Percentiles rank a stretch among this genome's conserved stretches.
These are phyloP conservation scores for Clitoria ternatea DNA, from an alignment of 306 rosid species.

Conservation along the genomic window DNA sequence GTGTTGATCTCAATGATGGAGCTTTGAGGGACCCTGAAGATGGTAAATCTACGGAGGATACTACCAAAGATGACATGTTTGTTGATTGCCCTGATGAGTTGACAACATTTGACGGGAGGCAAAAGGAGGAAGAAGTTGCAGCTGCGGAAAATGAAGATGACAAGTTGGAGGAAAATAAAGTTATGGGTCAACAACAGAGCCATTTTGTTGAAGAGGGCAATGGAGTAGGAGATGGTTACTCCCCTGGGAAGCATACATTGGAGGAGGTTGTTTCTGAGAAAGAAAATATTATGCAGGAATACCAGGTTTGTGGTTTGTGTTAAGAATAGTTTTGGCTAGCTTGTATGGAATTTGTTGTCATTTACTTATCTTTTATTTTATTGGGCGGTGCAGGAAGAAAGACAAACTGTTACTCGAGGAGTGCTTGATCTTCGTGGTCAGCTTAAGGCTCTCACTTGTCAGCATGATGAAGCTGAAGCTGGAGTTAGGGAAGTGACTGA, in stretches of 20 bases:
- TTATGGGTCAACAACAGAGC: background rate
- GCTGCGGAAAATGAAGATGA: slow-evolving; percentile 31
- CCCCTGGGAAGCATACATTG: slow-evolving; percentile 23
- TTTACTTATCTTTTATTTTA: background rate
- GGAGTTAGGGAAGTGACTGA: slow-evolving; percentile 27
- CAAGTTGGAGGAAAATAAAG: slow-evolving; percentile 31
- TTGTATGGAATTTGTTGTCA: background rate
- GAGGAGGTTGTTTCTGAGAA: slow-evolving; percentile 37
- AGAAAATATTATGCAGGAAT: slow-evolving; percentile 35
- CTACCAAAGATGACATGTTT: slow-evolving; percentile 75
- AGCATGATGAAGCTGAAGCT: slow-evolving; percentile 29
- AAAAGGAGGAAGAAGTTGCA: slow-evolving; percentile 44
- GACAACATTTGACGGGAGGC: slow-evolving; percentile 31
- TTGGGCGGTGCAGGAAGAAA: slow-evolving; percentile 54
- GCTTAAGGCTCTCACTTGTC: slow-evolving; percentile 51
- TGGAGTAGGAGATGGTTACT: slow-evolving; percentile 28
- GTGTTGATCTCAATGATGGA: slow-evolving; percentile 26
- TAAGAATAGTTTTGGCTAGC: background rate
- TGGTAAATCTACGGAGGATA: slow-evolving; percentile 47
- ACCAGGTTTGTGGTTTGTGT: slow-evolving; percentile 39
- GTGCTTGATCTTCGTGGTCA: slow-evolving; percentile 43
- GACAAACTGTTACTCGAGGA: slow-evolving; percentile 42
- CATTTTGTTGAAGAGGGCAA: slow-evolving; percentile 28
- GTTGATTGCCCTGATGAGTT: slow-evolving; percentile 90
- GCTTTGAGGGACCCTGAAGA: slow-evolving; percentile 36